Evolutionary conservation across 352 stramenopile species (phyloP).

Genomic region (Pythium rishiriense): DNA sequence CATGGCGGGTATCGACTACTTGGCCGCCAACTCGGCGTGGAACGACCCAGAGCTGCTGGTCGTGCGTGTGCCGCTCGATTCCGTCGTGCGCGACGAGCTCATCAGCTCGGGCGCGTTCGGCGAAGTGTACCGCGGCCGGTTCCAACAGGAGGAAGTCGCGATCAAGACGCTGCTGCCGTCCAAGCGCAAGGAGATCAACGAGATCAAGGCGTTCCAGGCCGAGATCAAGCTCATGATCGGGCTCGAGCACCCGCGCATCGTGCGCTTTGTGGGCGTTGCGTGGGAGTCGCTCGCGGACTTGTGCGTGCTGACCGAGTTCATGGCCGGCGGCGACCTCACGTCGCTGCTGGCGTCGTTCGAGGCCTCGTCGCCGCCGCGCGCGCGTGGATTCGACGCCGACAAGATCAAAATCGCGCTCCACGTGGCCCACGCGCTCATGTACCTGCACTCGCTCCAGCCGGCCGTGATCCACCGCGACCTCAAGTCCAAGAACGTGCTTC

Average conservation of each 20-base stretch:
- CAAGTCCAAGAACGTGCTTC: conserved; percentile 32
- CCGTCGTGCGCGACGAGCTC: conserved; percentile 37
- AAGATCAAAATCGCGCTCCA: conserved; percentile 55
- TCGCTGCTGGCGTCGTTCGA: conserved; percentile 18
- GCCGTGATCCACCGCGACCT: conserved; percentile 38
- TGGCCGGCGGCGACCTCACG: conserved; percentile 31
- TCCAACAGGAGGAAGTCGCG: conserved; percentile 35
- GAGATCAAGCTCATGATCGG: conserved; percentile 33
- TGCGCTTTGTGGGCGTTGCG: conserved; percentile 50
- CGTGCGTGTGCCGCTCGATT: conserved; percentile 43
- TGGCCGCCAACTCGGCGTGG: conserved; percentile 30
- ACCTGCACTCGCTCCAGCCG: conserved; percentile 47
- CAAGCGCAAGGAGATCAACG: conserved; percentile 7
- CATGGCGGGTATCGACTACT: background rate
- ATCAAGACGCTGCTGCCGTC: conserved; percentile 55
- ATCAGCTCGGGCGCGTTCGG: conserved; percentile 53
- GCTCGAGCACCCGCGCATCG: conserved; percentile 40
- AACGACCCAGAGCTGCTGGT: conserved; percentile 47
- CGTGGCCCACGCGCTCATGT: conserved; percentile 44
- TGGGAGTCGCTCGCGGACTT: conserved; percentile 53
- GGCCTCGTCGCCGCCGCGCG: conserved; percentile 6
- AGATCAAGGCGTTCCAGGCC: conserved; percentile 24
- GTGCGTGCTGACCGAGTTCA: conserved; percentile 37
- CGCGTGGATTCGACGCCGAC: conserved; percentile 35
- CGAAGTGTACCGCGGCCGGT: conserved; percentile 52